phyloP scores from a whole-genome alignment of 495 filamentous ascomycete genomes.

The Penicillium salamii region DNA sequence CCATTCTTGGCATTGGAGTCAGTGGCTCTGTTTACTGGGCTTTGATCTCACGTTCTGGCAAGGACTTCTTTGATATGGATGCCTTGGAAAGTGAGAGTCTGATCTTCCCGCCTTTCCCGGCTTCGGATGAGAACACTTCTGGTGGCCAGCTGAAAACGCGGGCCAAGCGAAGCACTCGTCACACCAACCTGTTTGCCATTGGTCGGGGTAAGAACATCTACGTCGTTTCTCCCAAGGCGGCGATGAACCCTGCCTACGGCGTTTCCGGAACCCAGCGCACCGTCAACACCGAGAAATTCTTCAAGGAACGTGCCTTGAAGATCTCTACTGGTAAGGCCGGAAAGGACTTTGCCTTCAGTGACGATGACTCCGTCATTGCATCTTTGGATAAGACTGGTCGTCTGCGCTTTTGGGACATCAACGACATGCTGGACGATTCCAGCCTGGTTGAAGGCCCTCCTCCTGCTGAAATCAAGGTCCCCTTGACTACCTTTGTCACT shows the following conservation, averaged over 20 bases:
- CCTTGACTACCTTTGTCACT: constrained; percentile 73
- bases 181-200: constrained; percentile 90
- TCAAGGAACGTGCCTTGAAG: constrained; percentile 79
- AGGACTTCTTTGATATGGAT: constrained; percentile 70
- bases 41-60: constrained; percentile 63
- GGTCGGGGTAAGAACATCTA: constrained; percentile 94
- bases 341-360: constrained; percentile 96
- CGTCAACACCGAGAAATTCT: constrained; percentile 80
- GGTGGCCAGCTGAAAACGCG: constrained; percentile 94
- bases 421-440: constrained; percentile 61
- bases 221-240: constrained; percentile 78
- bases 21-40: constrained; percentile 95
- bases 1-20: constrained; percentile 86
- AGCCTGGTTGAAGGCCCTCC: constrained; percentile 53
- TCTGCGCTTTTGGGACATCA: constrained; percentile 96
- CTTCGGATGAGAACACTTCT: constrained; percentile 73
- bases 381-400: constrained; percentile 94
- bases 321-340: constrained; percentile 97
- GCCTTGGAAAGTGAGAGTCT: constrained; percentile 74
- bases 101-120: constrained; percentile 74
- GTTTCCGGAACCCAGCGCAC: constrained; percentile 68
- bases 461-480: constrained; percentile 70
- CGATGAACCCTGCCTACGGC: constrained; percentile 66
- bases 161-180: constrained; percentile 80
- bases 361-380: constrained; percentile 89